Evolutionary conservation across 176 grass and related monocot genomes (phyloP), one percentile per base, ranked within the genome.

Genomic region (Cenchrus americanus): DNA sequence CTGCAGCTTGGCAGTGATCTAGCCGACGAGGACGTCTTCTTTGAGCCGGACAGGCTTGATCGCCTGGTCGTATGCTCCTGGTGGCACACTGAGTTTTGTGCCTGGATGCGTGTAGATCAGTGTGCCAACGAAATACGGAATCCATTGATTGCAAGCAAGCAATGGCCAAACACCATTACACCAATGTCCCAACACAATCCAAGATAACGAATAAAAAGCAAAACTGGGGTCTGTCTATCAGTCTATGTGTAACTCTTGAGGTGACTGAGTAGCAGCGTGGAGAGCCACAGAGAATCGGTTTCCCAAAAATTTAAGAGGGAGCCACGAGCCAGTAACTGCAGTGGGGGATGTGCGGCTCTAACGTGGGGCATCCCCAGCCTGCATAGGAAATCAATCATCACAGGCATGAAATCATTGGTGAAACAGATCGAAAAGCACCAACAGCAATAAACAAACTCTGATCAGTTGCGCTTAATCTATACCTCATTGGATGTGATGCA

Each of bases 401-500:
- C 1, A 7, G 6, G 37, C 46, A 44, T 14, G 26, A 53, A 71
- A 14, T 27, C 14, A 17, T 12, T 14, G 22, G 5, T 32, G 27
- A 80, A 65, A 80, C 51, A 69, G 2, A 62, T 51, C 43, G 26
- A 6, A 51, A 71, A 79, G 53, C 1, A 30, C 0, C 9, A 12
- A 52, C 54, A 19, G 8, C 18, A 68, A n/a, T 13, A 41, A 62
- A 77, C 4, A 23, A 3, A 6, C 47, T 8, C 46, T 62, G 55
- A 54, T 30, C 12, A 22, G 32, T n/a, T 23, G 64, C 0, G 4
- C 13, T 79, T 51, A 51, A 12, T 23, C 14, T 2, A 77, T 82
- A 89, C 88, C 88, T 86, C 49, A 24, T 40, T 82, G 48, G 66
- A 80, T 75, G 62, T 91, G 43, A 94, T 73, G 62, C 76, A 90